A percentile compares a stretch with the other conserved stretches of the same genome.
Evolutionary conservation across 2,329 filamentous ascomycete genomes (phyloP).

Genomic region (Chaetomium strumarium): DNA sequence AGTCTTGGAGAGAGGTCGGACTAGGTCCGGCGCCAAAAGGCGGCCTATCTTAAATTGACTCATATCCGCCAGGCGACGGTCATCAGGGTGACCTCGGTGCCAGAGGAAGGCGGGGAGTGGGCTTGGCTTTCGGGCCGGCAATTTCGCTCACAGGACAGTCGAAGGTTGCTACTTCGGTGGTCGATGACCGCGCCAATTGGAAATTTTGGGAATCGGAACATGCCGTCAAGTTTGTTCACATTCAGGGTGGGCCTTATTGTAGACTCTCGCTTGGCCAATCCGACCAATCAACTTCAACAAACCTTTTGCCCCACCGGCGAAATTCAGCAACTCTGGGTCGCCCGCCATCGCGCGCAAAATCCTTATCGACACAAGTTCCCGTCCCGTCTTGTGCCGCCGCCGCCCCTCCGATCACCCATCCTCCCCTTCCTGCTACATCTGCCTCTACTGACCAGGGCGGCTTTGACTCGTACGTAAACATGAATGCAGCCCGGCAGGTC

Average conservation of each 20-base stretch:
- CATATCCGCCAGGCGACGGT: constrained; percentile 19
- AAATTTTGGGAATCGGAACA: constrained; percentile 20
- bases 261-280: too few species aligned
- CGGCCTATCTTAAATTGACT: constrained; percentile 22
- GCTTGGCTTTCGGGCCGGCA: not conserved
- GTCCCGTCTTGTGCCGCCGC: constrained; percentile 2
- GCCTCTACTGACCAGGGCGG: constrained; percentile 11
- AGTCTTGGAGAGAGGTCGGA: constrained; percentile 16
- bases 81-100: not conserved
- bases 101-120: not conserved
- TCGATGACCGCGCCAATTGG: not conserved
- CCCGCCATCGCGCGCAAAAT: constrained; percentile 17
- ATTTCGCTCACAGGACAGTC: not conserved
- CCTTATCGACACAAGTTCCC: constrained; percentile 6
- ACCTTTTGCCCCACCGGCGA: constrained; percentile 22
- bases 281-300: too few species aligned
- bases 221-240: not conserved
- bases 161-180: not conserved
- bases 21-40: constrained; percentile 23
- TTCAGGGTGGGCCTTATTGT: not conserved
- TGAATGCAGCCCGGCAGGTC: constrained; percentile 25
- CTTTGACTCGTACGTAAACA: constrained; percentile 12
- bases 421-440: not conserved
- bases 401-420: not conserved
- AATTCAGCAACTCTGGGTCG: constrained; percentile 4